phyloP scores from a whole-genome alignment of 108 stramenopile species.

The Skeletonema menzelii region DNA sequence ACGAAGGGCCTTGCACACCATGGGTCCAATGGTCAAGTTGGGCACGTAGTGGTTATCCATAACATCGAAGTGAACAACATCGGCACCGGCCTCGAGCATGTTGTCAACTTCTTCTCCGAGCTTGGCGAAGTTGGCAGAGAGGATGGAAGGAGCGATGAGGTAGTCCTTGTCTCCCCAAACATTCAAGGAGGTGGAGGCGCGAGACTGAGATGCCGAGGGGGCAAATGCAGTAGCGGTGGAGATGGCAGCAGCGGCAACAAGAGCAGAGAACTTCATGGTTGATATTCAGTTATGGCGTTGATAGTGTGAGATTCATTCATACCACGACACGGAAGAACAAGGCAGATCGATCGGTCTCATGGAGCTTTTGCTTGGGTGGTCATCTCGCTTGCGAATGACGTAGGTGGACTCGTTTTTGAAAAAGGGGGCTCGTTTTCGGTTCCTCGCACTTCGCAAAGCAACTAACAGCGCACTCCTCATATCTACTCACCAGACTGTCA shows the following conservation, averaged over 20 bases:
- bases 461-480: too few relatives aligned
- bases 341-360: not conserved
- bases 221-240: conserved; percentile 68
- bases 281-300: not conserved
- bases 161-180: conserved; percentile 95
- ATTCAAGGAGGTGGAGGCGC: conserved; percentile 53
- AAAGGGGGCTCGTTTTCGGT: not conserved
- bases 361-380: not conserved
- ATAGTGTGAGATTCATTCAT: not conserved
- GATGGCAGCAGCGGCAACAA: conserved; percentile 58
- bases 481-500: too few relatives aligned
- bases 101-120: conserved; percentile 98
- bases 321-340: conserved; percentile 14
- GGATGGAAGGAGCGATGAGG: conserved; percentile 98
- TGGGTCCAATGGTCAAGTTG: conserved; percentile 98
- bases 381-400: not conserved
- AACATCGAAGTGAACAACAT: conserved; percentile 99
- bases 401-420: not conserved
- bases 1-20: conserved; percentile 98
- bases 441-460: too few relatives aligned
- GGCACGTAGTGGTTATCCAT: conserved; percentile 99
- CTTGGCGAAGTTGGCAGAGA: conserved; percentile 95
- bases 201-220: conserved; percentile 22
- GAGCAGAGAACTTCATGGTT: conserved; percentile 75
- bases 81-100: conserved; percentile 95